Conservation (phyloP, 1,284 basidiomycete species). For the Phylloboletellus chloephorus region DNA sequence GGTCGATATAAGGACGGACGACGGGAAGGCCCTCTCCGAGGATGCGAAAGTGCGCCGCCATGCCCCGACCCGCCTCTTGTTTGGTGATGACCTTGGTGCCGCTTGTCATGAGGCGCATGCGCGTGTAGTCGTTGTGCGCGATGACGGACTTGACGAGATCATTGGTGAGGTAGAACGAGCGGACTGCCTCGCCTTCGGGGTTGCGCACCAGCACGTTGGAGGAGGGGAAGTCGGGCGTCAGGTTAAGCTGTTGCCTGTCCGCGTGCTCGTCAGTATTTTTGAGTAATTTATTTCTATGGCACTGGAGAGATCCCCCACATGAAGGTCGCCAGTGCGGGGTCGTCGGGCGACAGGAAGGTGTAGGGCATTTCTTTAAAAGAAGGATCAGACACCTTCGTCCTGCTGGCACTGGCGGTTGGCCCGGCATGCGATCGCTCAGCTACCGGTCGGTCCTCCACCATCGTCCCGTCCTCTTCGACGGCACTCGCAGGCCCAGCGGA, state of each 20-base stretch:
- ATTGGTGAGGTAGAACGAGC: constrained; percentile 89
- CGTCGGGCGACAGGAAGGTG: constrained; percentile 68
- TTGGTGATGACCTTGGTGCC: constrained; percentile 84
- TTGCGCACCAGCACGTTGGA: constrained; percentile 85
- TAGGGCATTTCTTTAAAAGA: constrained; percentile 90
- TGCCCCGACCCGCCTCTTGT: constrained; percentile 55
- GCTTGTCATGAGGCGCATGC: constrained; percentile 83
- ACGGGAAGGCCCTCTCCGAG: constrained; percentile 83
- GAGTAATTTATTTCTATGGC: no score
- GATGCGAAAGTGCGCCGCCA: constrained; percentile 67
- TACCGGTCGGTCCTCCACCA: constrained; percentile 16
- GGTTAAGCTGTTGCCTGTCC: constrained; percentile 65
- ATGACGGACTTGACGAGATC: constrained; percentile 79
- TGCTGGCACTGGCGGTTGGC: constrained; percentile 2
- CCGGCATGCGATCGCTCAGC: neutral
- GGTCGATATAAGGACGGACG: constrained; percentile 74
- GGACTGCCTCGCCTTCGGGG: constrained; percentile 68
- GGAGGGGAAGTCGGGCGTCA: constrained; percentile 71
- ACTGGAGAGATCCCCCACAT: constrained; percentile 44
- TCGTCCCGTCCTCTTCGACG: constrained; percentile 3
- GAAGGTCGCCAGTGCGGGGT: constrained; percentile 66
- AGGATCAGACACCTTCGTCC: constrained; percentile 35
- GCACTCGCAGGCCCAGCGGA: constrained; percentile 6
- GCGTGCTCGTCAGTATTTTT: constrained; percentile 4
- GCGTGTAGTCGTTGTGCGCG: constrained; percentile 77